These are phyloP conservation scores for Penicillium longicatenatum DNA, from an alignment of 495 filamentous ascomycete species.

Conservation along the genomic window DNA sequence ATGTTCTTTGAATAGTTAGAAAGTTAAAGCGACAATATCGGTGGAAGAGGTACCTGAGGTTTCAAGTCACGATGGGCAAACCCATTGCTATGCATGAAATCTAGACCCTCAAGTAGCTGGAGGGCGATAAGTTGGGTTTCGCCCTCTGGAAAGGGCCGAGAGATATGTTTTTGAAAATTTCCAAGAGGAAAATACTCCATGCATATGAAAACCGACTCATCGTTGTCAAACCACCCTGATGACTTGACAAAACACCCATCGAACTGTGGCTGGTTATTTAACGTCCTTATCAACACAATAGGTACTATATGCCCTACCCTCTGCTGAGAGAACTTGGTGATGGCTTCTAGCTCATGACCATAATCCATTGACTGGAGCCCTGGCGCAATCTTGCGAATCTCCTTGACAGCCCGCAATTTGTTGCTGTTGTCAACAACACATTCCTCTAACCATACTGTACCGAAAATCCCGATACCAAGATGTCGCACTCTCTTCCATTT, in stretches of 20 bases:
- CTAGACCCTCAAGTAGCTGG: constrained; percentile 26
- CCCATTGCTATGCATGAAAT: constrained; percentile 28
- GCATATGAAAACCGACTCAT: constrained; percentile 30
- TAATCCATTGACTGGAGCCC: constrained; percentile 21
- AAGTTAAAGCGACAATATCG: not conserved
- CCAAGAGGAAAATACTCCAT: constrained; percentile 37
- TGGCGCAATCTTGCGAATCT: constrained; percentile 11
- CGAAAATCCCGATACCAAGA: constrained; percentile 15
- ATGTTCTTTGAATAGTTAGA: constrained; percentile 29
- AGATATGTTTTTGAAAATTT: constrained; percentile 12
- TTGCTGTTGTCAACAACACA: constrained; percentile 2
- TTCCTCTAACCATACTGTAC: constrained; percentile 18
- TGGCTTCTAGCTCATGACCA: constrained; percentile 41
- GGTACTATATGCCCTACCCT: constrained; percentile 14
- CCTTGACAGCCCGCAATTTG: constrained; percentile 18
- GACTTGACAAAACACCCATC: constrained; percentile 33
- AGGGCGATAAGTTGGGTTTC: constrained; percentile 19
- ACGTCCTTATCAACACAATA: constrained; percentile 11
- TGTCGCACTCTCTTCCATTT: constrained; percentile 12
- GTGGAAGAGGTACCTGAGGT: constrained; percentile 18
- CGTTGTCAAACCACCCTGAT: constrained; percentile 37
- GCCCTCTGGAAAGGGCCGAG: constrained; percentile 14
- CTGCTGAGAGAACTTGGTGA: constrained; percentile 43
- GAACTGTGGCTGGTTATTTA: constrained; percentile 9
- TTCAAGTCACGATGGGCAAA: constrained; percentile 33